Base-by-base conservation (phyloP, 148 eudicot genomes). In the Cornus controversa region DNA sequence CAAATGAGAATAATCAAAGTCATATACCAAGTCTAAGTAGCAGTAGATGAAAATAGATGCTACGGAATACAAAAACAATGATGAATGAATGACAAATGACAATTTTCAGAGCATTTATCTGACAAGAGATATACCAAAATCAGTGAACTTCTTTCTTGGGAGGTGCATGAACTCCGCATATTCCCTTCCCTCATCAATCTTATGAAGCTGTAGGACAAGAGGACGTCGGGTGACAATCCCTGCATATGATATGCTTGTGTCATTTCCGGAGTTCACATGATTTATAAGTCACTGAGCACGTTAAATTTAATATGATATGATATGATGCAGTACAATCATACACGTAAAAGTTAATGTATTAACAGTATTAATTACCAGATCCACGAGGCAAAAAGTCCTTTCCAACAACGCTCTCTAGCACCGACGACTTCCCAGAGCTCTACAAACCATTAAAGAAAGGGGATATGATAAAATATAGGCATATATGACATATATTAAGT, bases 361-460 rank as follows among this genome's bases (percentile, higher is more conserved):
- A 53, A 15, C 20, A 25, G 69, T 11, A 69, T 31, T 62, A 18
- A 28, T 71, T 74, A 73, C 82, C 77, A 25, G 77, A 73, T 68
- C 82, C 82, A 79, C 78, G 74, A 70, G 82, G 81, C 40, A 79
- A 57, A 73, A 79, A 79, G 36, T 81, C 84, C 62, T 74, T 72
- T 37, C 80, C 84, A 37, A 81, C 84, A 65, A 81, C 45, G 42
- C 84, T 77, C 77, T 81, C 84, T 34, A 81, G 77, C 34, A 81
- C 84, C 16, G 84, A 82, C 29, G 81, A 82, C 58, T 73, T 82
- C 34, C 78, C 78, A 67, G 81, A 82, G 27, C 78, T 82, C 78
- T 81, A 67, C 62, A 71, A 50, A n/a, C 24, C 8, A n/a, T 20
- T 16, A 58, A 20, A 50, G 18, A 58, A 58, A 18, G 8, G 72